Percentiles rank a stretch among this genome's conserved stretches.
These are phyloP conservation scores for Fusarium heterosporum DNA, from an alignment of 2,329 filamentous ascomycete genomes.

Conservation along the genomic window DNA sequence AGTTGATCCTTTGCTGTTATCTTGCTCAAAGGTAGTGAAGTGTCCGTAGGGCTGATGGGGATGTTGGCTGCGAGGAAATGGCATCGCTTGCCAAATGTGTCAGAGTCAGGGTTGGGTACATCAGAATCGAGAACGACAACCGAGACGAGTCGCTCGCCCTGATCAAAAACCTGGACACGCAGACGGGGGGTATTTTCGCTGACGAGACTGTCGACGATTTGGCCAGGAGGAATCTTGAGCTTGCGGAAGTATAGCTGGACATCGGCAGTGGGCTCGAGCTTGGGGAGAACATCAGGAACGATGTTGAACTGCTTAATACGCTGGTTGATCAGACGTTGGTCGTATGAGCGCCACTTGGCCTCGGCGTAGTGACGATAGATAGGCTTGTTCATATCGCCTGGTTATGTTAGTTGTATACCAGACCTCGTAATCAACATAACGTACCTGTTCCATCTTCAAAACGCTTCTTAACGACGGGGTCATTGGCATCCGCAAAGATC, in stretches of 20 bases:
- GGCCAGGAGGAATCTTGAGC: slow-evolving; percentile 77
- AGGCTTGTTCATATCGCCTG: slow-evolving; percentile 95
- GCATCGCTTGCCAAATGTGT: slow-evolving; percentile 83
- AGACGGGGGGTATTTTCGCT: slow-evolving; percentile 81
- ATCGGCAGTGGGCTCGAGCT: slow-evolving; percentile 81
- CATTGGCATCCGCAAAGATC: slow-evolving; percentile 93
- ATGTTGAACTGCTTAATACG: slow-evolving; percentile 88
- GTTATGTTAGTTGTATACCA: background rate
- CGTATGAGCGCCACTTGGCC: slow-evolving; percentile 87
- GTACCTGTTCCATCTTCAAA: slow-evolving; percentile 92
- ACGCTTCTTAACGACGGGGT: slow-evolving; percentile 89
- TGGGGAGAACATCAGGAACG: slow-evolving; percentile 86
- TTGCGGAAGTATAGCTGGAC: slow-evolving; percentile 84
- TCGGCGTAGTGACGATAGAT: slow-evolving; percentile 94
- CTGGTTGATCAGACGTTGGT: slow-evolving; percentile 82
- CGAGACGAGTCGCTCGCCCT: slow-evolving; percentile 83
- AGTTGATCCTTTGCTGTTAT: slow-evolving; percentile 73
- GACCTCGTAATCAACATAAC: background rate
- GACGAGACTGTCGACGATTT: slow-evolving; percentile 78
- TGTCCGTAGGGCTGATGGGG: slow-evolving; percentile 63
- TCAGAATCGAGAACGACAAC: slow-evolving; percentile 91
- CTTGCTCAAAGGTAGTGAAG: slow-evolving; percentile 72
- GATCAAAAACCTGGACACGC: slow-evolving; percentile 86
- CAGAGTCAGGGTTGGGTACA: slow-evolving; percentile 80
- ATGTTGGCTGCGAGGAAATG: slow-evolving; percentile 85